Base-by-base conservation (phyloP, 2,329 filamentous ascomycete species). In the Fusarium pininemorale region DNA sequence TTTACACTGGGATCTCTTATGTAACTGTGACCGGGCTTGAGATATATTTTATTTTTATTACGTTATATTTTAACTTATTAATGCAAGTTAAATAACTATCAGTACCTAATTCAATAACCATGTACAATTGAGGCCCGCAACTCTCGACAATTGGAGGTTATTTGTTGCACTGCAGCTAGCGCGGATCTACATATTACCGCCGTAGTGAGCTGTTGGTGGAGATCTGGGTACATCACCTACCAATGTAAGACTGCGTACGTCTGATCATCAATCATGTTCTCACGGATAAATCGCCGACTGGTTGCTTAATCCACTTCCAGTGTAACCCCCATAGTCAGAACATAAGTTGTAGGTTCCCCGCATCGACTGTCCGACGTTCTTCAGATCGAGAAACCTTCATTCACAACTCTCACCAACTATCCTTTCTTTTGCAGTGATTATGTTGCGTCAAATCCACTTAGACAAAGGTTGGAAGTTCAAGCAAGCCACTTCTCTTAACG, bases 401-500 rank as follows among this genome's bases (percentile, higher is more conserved):
- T 35, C 6, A 4, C 8, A 9, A 1, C 6, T 22, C 15, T 14
- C 18, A 1, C 4, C 12, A 9, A 48, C 5, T 2, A 51, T 22
- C 4, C 2, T 11, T 5, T 8, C 14, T 6, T 4, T 3, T 1
- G 2, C 11, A 6, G 7, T 6, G 0, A 61, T 48, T 18, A 13
- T 61, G 16, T 1, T 35, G 2, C 63, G 35, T 1, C 24, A 16
- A 28, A 42, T 45, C 10, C 8, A 35, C 4, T 6, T 68, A 3
- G 8, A 39, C 0, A 16, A 55, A 7, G 63, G 55, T 8, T 68
- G 63, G 66, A 50, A 62, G 13, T 54, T 68, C 15, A 68, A 48
- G 14, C 55, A 68, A 13, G 20, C 41, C 3, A 44, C 47, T 28
- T 32, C 41, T 8, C 39, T 55, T 3, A 22, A 62, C 3, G 10